phyloP scores from a whole-genome alignment of 495 filamentous ascomycete species.

The Mytilinidion resinicola region DNA sequence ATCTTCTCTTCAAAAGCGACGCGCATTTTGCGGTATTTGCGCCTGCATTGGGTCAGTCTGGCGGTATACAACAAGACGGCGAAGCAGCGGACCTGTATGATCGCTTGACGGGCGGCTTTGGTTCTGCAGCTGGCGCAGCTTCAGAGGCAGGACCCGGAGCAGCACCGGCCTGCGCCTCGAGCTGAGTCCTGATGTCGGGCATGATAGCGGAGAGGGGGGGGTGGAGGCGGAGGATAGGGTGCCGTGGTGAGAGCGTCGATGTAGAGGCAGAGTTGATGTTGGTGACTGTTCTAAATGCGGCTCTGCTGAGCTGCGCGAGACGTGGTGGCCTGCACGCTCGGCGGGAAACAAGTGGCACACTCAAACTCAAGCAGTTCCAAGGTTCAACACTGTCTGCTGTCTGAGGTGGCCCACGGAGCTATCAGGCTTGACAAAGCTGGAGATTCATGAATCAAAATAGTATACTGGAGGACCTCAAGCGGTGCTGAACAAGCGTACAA shows the following conservation, averaged over 20 bases:
- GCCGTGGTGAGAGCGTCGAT: neutral
- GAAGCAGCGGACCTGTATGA: slow-evolving; percentile 25
- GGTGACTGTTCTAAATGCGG: too few relatives aligned
- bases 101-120: slow-evolving; percentile 22
- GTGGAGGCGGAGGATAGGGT: neutral
- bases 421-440: too few relatives aligned
- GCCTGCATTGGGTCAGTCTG: slow-evolving; percentile 17
- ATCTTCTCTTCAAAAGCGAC: slow-evolving; percentile 77
- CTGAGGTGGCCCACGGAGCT: too few relatives aligned
- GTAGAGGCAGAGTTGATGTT: neutral
- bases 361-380: too few relatives aligned
- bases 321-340: too few relatives aligned
- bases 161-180: neutral
- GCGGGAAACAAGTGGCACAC: too few relatives aligned
- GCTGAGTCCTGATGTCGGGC: slow-evolving; percentile 7
- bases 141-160: slow-evolving; percentile 7
- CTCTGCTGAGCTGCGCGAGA: neutral
- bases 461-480: too few relatives aligned
- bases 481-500: too few relatives aligned
- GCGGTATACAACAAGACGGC: neutral
- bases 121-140: slow-evolving; percentile 7
- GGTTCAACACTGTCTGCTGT: too few relatives aligned
- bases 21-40: slow-evolving; percentile 88
- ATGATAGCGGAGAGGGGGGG: slow-evolving; percentile 13
- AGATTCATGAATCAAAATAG: too few relatives aligned